Base-by-base conservation (phyloP, 2,329 filamentous ascomycete species). In the Huntiella bhutanensis region DNA sequence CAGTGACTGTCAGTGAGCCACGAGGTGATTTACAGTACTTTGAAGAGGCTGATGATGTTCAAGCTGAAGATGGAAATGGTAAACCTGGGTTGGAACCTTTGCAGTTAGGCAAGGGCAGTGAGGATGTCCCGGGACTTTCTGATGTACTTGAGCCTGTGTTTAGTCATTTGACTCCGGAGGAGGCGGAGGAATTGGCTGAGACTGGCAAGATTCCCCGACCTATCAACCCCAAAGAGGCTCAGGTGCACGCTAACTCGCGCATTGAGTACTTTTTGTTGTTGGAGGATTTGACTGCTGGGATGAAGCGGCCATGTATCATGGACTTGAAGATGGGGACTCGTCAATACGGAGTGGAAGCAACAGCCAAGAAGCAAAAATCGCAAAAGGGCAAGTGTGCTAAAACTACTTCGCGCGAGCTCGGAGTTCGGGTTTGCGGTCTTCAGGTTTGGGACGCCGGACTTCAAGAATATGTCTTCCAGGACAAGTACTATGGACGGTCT, bases 271-370 rank as follows among this genome's bases (percentile, higher is more conserved):
- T 98, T 58, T 67, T 98, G 11, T 69, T 98, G 1, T 66, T 98
- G 7, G 91, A 98, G 61, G 91, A 98, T 59, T 71, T 98, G 41
- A 98, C 91, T 1, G 83, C 88, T 2, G 88, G 88, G 33, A 96
- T 98, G 91, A 87, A 85, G 58, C 78, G 82, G 43, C 91, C 91
- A 4, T 96, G 91, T 62, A 93, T 98, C 50, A 81, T 98, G 61
- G 91, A 98, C 58, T 68, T 98, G 51, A 98, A 98, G 60, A 98
- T 98, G 91, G 91, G 91, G 15, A 98, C 91, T 5, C 79, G 91
- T 2, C 91, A 98, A 58, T 96, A 95, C 59, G 91, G 91, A 5
- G 77, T 96, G 10, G 87, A 96, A 54, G 91, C 91, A 2, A 78
- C 73, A 45, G 77, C 85, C 38, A 93, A 93, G 67, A 98, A 98